phyloP scores from a whole-genome alignment of 2,329 filamentous ascomycete genomes.

The Exophiala bonariae region DNA sequence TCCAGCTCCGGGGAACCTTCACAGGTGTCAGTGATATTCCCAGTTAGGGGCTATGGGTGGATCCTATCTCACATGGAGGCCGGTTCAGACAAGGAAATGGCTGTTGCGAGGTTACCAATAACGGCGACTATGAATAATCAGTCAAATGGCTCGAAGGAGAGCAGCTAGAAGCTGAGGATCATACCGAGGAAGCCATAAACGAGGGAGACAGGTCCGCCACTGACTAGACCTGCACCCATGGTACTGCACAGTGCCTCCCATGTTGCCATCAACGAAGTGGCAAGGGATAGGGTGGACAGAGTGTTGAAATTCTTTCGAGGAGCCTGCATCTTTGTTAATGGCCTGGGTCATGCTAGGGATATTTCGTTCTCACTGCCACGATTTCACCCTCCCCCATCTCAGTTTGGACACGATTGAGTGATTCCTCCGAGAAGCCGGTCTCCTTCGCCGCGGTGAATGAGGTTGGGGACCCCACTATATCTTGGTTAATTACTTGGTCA shows the following conservation, averaged over 20 bases:
- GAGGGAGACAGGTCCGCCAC: constrained; percentile 17
- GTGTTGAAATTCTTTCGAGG: constrained; percentile 5
- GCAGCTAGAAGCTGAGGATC: neutral
- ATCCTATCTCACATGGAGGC: constrained; percentile 32
- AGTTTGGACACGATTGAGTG: too few relatives aligned
- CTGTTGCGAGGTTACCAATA: constrained; percentile 34
- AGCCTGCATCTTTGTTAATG: neutral
- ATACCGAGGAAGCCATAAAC: constrained; percentile 14
- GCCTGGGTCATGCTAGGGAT: too few relatives aligned
- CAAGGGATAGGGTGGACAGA: neutral
- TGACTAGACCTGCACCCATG: constrained; percentile 13
- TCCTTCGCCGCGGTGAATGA: too few relatives aligned
- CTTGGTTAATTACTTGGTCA: too few relatives aligned
- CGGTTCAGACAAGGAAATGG: constrained; percentile 40
- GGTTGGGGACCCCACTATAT: too few relatives aligned
- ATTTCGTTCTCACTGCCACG: constrained; percentile 2
- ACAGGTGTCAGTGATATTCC: neutral
- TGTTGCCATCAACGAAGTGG: constrained; percentile 6
- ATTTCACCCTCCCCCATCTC: neutral
- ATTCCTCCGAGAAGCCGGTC: too few relatives aligned
- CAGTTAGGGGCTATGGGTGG: neutral
- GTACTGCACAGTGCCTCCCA: constrained; percentile 16
- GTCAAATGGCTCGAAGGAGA: neutral
- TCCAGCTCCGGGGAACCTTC: constrained; percentile 23
- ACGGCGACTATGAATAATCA: constrained; percentile 1